Conservation (phyloP, 2,329 filamentous ascomycete species). For the Aspergillus sp. region DNA sequence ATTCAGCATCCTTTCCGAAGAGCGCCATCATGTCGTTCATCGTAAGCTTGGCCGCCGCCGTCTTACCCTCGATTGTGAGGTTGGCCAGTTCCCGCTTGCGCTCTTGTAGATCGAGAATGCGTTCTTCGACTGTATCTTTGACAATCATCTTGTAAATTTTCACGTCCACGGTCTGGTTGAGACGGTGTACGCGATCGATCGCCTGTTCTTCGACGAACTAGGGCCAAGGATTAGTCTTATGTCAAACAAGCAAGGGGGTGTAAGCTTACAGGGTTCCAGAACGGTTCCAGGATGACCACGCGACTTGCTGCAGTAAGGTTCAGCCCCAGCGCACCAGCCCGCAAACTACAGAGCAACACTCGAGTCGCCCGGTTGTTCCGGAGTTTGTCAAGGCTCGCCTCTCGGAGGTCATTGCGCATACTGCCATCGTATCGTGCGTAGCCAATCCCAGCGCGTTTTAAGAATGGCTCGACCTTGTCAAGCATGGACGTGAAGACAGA, state of each 20-base stretch:
- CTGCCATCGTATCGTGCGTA: constrained; percentile 91
- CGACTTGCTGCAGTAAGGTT: constrained; percentile 92
- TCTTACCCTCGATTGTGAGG: constrained; percentile 79
- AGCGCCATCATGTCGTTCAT: constrained; percentile 92
- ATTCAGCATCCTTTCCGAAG: constrained; percentile 71
- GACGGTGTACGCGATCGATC: constrained; percentile 96
- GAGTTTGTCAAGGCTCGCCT: constrained; percentile 77
- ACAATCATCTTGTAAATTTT: constrained; percentile 94
- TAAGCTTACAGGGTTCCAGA: constrained; percentile 84
- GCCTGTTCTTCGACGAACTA: constrained; percentile 98
- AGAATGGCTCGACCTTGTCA: constrained; percentile 89
- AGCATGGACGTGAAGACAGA: constrained; percentile 99
- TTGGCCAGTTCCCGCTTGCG: constrained; percentile 91
- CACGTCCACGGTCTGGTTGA: constrained; percentile 93
- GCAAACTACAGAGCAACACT: constrained; percentile 87
- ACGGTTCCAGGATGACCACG: constrained; percentile 93
- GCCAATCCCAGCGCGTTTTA: constrained; percentile 69
- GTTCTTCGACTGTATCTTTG: constrained; percentile 81
- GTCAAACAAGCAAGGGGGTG: constrained; percentile 10
- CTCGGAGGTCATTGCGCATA: constrained; percentile 91
- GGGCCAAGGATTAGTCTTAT: constrained; percentile 16
- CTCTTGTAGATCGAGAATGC: constrained; percentile 91
- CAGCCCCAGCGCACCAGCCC: constrained; percentile 87
- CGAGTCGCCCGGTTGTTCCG: constrained; percentile 73
- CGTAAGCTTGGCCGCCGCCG: constrained; percentile 77